Evolutionary conservation across 352 stramenopile genomes (phyloP).

Genomic region (Phytophthora pinifolia): DNA sequence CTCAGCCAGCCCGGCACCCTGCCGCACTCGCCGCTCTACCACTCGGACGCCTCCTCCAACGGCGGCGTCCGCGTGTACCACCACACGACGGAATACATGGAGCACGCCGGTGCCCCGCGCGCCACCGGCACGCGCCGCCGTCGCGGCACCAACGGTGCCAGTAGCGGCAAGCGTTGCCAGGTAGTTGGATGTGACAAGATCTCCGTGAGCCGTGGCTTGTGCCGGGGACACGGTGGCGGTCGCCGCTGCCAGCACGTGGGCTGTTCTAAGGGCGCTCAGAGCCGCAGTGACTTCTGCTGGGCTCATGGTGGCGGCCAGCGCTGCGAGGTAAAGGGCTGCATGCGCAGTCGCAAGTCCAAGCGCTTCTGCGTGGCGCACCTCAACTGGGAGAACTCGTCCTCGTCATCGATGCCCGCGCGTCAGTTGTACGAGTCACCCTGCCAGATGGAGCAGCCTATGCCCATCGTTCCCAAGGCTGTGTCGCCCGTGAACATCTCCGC

Average conservation of each 20-base stretch:
- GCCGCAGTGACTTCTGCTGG: constrained; percentile 62
- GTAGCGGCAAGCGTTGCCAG: constrained; percentile 62
- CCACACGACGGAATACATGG: constrained; percentile 11
- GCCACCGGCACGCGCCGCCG: constrained; percentile 26
- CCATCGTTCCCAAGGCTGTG: constrained; percentile 28
- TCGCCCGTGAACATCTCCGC: constrained; percentile 13
- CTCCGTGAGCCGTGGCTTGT: constrained; percentile 57
- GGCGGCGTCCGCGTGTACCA: constrained; percentile 23
- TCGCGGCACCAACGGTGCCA: constrained; percentile 33
- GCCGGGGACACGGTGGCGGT: constrained; percentile 59
- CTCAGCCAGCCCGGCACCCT: neutral
- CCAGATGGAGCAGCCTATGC: constrained; percentile 26
- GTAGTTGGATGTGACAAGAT: constrained; percentile 56
- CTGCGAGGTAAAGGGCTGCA: constrained; percentile 60
- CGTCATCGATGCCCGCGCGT: constrained; percentile 4
- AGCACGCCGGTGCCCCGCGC: constrained; percentile 13
- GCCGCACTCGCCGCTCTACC: constrained; percentile 28
- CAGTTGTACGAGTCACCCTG: constrained; percentile 15
- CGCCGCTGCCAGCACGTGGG: constrained; percentile 49
- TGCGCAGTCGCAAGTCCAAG: constrained; percentile 63
- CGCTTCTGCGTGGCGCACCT: constrained; percentile 63
- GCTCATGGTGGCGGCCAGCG: constrained; percentile 62
- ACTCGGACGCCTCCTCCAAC: constrained; percentile 33
- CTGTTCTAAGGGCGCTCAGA: constrained; percentile 60
- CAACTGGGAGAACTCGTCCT: constrained; percentile 34